Base-by-base conservation (phyloP, 1,284 basidiomycete species). In the Neonothopanus nambi region DNA sequence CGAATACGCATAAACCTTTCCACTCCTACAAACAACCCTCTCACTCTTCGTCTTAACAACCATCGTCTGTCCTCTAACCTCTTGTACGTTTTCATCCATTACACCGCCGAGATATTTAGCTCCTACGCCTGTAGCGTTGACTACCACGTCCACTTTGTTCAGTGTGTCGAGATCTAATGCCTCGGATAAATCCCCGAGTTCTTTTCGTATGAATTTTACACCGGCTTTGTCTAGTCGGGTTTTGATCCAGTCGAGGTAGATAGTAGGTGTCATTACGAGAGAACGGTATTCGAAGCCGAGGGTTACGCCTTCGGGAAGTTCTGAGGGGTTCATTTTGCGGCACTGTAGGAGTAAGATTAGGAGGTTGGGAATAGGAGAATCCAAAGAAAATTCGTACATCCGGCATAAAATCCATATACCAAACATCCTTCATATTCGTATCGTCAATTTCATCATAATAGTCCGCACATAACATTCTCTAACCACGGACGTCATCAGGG, bases 51-150 rank as follows among this genome's bases (percentile, higher is more conserved):
- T 48, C 17, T 35, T 41, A 3, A 54, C 52, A 7, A 48, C 26
- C 39, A 54, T 48, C 5, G 52, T 54, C 33, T 54, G 52, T 38
- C 52, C 52, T 30, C 52, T 42, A 2, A 39, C 39, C 23, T 48
- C 52, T 21, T 54, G 38, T 15, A 54, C 52, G 18, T 36, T n/a
- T 15, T 35, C n/a, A 30, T 54, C 52, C 37, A 48, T 30, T 20
- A 54, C 52, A 18, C 52, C 52, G 15, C 52, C 52, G 12, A 54
- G 52, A 35, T 54, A 54, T 36, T 48, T 54, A 12, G 46, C 52
- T 39, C 52, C 52, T 18, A 47, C 45, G 13, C 52, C 52, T 3
- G 44, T 54, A 2, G 52, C 52, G 46, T 54, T 54, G 15, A 54
- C 52, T n/a, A 54, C 30, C 4, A n/a, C n/a, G 12, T 15, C 17